Conservation (phyloP, 768 basidiomycete genomes). For the Lactarius quietus region DNA sequence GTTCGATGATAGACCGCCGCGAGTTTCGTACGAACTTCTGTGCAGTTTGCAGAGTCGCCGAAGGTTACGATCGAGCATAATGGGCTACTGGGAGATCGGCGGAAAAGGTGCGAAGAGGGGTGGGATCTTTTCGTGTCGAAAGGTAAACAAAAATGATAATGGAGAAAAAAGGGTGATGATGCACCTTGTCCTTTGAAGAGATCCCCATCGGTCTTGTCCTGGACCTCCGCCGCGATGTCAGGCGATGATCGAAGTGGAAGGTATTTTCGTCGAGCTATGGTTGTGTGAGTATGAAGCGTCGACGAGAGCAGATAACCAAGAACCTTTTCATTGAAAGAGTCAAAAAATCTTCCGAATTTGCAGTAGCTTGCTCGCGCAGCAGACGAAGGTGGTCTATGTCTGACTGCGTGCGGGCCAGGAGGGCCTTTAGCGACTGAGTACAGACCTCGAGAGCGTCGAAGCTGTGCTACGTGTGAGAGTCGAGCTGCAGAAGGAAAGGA, state of each 20-base stretch:
- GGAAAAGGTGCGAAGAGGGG: too few relatives aligned
- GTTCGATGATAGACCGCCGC: too few relatives aligned
- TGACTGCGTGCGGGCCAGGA: conserved; percentile 56
- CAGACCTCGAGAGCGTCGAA: conserved; percentile 65
- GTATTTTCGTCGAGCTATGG: conserved; percentile 34
- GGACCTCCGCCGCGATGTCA: too few relatives aligned
- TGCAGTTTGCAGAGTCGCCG: conserved; percentile 39
- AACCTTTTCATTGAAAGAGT: conserved; percentile 38
- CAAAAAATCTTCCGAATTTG: conserved; percentile 36
- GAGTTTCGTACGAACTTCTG: conserved; percentile 56
- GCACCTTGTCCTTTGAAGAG: conserved; percentile 55
- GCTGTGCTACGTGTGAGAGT: conserved; percentile 32
- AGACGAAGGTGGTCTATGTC: conserved; percentile 57
- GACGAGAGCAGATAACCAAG: conserved; percentile 31
- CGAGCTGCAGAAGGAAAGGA: too few relatives aligned
- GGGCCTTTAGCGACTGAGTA: conserved; percentile 55
- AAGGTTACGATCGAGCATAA: conserved; percentile 39
- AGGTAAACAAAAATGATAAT: neutral
- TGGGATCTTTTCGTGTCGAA: conserved; percentile 53
- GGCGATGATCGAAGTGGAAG: conserved; percentile 43
- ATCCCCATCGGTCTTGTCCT: conserved; percentile 63
- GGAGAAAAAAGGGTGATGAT: conserved; percentile 22
- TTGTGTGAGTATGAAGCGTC: neutral
- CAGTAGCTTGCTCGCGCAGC: conserved; percentile 41
- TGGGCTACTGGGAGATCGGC: conserved; percentile 36